Evolutionary conservation across 164 flowering plant genomes (phyloP).

Genomic region (Umbilicus rupestris): DNA sequence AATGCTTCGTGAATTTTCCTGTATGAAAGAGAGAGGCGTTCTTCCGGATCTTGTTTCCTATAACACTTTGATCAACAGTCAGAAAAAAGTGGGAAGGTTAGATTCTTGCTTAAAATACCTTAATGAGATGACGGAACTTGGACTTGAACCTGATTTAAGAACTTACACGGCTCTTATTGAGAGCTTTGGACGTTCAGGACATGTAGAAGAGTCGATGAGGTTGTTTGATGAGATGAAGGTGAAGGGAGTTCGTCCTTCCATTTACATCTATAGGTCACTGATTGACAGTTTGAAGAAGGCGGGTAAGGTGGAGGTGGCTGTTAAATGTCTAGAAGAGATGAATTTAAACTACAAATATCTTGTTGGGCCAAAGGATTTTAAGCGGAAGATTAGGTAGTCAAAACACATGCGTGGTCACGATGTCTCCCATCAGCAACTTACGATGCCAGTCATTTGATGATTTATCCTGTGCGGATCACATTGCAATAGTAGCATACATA

Average conservation of each 20-base stretch:
- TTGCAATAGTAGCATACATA: background rate
- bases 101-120: conserved; percentile 37
- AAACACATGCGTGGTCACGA: background rate
- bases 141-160: conserved; percentile 68
- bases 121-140: conserved; percentile 50
- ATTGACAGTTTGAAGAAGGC: conserved; percentile 43
- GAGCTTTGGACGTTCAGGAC: conserved; percentile 66
- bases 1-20: conserved; percentile 49
- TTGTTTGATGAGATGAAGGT: conserved; percentile 65
- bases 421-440: background rate
- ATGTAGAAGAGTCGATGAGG: conserved; percentile 45
- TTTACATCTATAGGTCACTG: conserved; percentile 51
- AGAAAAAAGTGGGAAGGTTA: conserved; percentile 56
- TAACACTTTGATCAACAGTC: conserved; percentile 60
- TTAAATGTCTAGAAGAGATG: conserved; percentile 47
- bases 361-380: conserved; percentile 56
- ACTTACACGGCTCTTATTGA: conserved; percentile 77
- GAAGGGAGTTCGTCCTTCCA: conserved; percentile 45
- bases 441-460: background rate
- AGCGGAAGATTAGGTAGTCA: conserved; percentile 25
- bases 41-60: conserved; percentile 62
- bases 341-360: conserved; percentile 29
- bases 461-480: background rate
- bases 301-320: conserved; percentile 57
- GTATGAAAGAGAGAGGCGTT: conserved; percentile 46